Evolutionary conservation across 2,329 filamentous ascomycete genomes (phyloP).

Genomic region (Pseudogymnoascus sp.): DNA sequence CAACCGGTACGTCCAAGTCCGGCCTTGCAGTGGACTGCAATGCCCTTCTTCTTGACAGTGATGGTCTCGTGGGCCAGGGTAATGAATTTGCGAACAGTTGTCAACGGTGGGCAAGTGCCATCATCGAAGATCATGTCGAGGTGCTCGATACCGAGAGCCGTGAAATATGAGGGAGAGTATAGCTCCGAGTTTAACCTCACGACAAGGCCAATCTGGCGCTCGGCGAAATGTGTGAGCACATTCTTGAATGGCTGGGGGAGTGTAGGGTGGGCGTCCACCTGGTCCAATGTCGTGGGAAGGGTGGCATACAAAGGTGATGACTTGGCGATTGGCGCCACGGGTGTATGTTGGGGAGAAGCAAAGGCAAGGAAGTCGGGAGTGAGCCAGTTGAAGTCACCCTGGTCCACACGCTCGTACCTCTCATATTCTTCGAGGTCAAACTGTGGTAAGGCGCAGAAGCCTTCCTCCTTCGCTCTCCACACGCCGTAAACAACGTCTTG

Average conservation of each 20-base stretch:
- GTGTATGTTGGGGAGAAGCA: conserved; percentile 82
- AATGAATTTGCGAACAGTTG: conserved; percentile 90
- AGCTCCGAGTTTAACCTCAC: conserved; percentile 92
- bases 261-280: conserved; percentile 60
- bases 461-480: conserved; percentile 97
- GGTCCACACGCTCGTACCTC: conserved; percentile 88
- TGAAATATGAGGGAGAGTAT: conserved; percentile 96
- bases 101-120: conserved; percentile 84
- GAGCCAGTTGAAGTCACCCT: conserved; percentile 99
- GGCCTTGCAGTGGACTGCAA: conserved; percentile 98
- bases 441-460: conserved; percentile 81
- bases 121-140: conserved; percentile 99
- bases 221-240: conserved; percentile 80
- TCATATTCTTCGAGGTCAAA: conserved; percentile 98
- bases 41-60: conserved; percentile 79
- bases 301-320: conserved; percentile 66
- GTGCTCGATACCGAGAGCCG: conserved; percentile 87
- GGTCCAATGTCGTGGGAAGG: conserved; percentile 68
- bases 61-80: conserved; percentile 93
- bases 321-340: conserved; percentile 63
- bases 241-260: conserved; percentile 91
- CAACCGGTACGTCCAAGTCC: conserved; percentile 92
- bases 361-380: conserved; percentile 93
- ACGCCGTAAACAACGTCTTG: conserved; percentile 98
- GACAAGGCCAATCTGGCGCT: conserved; percentile 84